These are phyloP conservation scores for Tanacetum coccineum DNA, from an alignment of 129 eudicot species.

Conservation along the genomic window DNA sequence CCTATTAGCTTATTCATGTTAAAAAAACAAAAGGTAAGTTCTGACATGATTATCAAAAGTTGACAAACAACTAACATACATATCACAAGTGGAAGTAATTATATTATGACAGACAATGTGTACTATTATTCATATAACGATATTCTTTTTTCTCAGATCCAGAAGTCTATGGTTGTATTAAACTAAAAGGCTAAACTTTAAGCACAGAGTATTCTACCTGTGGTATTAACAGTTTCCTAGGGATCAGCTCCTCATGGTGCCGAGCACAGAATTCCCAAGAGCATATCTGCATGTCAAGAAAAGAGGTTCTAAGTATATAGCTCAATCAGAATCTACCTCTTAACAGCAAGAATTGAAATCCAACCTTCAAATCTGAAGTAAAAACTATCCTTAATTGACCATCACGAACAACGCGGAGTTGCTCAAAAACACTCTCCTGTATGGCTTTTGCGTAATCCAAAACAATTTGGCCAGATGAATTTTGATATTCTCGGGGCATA, in stretches of 20 bases:
- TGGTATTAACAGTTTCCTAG: constrained; percentile 71
- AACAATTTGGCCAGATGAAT: constrained; percentile 85
- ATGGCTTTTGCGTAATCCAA: constrained; percentile 88
- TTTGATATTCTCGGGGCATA: constrained; percentile 49
- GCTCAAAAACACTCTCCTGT: constrained; percentile 92
- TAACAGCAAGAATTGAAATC: neutral
- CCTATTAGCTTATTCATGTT: too few relatives aligned
- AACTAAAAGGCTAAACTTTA: too few relatives aligned
- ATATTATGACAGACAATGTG: neutral
- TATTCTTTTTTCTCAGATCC: neutral
- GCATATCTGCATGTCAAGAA: constrained; percentile 47
- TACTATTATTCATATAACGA: neutral
- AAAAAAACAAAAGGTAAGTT: neutral
- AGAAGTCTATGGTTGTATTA: neutral
- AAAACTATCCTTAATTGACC: constrained; percentile 82
- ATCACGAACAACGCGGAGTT: constrained; percentile 87
- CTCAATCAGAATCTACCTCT: neutral
- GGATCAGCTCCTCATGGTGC: constrained; percentile 88
- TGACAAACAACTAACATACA: neutral
- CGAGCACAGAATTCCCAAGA: constrained; percentile 96
- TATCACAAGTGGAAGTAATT: too few relatives aligned
- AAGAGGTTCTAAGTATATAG: constrained; percentile 4
- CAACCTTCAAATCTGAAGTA: constrained; percentile 75
- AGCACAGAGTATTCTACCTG: constrained; percentile 40
- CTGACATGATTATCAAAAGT: neutral